These are phyloP conservation scores for Camelina neglecta DNA, from an alignment of 345 rosid genomes.

Conservation along the genomic window DNA sequence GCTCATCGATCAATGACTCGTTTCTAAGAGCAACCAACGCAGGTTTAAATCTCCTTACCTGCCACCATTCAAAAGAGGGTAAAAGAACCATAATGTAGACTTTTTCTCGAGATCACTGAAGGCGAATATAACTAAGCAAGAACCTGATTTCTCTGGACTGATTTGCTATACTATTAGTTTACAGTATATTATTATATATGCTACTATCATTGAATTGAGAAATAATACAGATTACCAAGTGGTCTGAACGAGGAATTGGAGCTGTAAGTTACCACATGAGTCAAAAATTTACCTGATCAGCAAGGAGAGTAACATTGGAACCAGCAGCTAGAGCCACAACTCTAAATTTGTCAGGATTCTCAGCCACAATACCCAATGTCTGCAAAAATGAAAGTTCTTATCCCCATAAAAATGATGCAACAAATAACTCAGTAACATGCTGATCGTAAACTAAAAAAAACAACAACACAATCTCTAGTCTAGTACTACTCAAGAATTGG, in stretches of 20 bases:
- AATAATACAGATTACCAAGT: background rate
- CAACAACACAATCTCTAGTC: background rate
- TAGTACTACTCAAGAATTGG: conserved; percentile 1
- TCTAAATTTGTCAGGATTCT: conserved; percentile 86
- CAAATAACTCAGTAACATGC: background rate
- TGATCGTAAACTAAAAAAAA: background rate
- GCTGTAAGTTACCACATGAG: background rate
- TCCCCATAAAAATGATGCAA: background rate
- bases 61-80: conserved; percentile 34
- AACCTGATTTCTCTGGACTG: conserved; percentile 16
- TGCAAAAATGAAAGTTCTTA: conserved; percentile 38
- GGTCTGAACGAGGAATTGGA: background rate
- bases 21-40: conserved; percentile 80
- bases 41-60: conserved; percentile 90
- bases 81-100: conserved; percentile 9
- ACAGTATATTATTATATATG: background rate
- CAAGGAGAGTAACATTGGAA: conserved; percentile 90
- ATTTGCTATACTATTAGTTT: conserved; percentile 1
- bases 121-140: background rate
- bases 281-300: conserved; percentile 71
- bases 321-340: conserved; percentile 97
- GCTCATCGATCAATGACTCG: conserved; percentile 74
- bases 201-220: background rate
- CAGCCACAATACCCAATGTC: conserved; percentile 93
- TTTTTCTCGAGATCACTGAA: conserved; percentile 3